Base-by-base conservation (phyloP, 2,329 filamentous ascomycete species). In the Pseudocercospora vitis region DNA sequence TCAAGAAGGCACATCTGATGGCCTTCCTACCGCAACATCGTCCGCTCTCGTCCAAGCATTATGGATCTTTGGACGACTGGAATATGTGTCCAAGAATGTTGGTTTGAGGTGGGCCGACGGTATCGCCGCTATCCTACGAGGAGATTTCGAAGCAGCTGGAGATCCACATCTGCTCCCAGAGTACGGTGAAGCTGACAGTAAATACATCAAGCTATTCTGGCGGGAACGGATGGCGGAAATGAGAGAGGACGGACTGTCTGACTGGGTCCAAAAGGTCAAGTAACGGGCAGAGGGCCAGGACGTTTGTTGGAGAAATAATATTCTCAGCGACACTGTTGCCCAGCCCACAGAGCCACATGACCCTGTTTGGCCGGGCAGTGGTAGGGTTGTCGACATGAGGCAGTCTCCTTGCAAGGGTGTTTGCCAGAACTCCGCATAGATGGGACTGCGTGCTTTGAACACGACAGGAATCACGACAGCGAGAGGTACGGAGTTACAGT, bases 31-130 rank as follows among this genome's bases (percentile, higher is more conserved):
- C 19, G 40, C 35, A 12, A 56, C 57, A 7, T 63, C 64, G 2
- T 63, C 59, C 8, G 62, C 63, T 9, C 50, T 60, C 2, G 59
- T 62, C 2, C 67, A 69, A 53, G 59, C 60, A 3, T 52, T 61
- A 4, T 69, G 67, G 67, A 60, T 69, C 40, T 55, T 68, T 19
- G 63, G 64, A 9, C 60, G 65, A n/a, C 52, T 69, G 48, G 55
- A 64, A 21, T 66, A 63, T 52, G 68, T 69, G 8, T 60, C 61
- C 2, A 54, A 58, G 12, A 32, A 56, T 4, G 46, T 68, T 3
- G 67, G 67, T 1, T 39, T 69, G 26, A 55, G 53, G 8, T 68
- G 67, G 67, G 66, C 65, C 5, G 53, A 63, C 23, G 66, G 66
- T n/a, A 59, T 69, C 8, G 61, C 66, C 3, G 62, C 64, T 5